Base-by-base conservation (phyloP, 805 yeast species). In the Saturnispora saitoi region DNA sequence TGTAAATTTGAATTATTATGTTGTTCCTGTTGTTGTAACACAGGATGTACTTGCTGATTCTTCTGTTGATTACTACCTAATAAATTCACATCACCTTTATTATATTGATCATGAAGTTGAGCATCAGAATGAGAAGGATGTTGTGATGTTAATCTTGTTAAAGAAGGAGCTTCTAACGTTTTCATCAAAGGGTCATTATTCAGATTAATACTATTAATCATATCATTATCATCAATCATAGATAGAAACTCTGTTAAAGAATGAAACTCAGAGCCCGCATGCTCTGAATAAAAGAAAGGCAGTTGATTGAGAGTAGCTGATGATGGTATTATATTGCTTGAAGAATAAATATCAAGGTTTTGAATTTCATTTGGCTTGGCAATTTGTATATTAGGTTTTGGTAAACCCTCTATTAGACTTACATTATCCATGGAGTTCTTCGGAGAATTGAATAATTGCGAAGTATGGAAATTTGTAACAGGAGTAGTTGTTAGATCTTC, bases 191-290 rank as follows among this genome's bases (percentile, higher is more conserved):
- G 71, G 50, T 67, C 70, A 48, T 67, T 65, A 24, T 56, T 60
- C 42, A 63, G 51, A 48, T 63, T 65, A 38, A 67, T 65, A 8
- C 68, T 49, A 51, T 71, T 76, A 10, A 79, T 81, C 58, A 81
- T 67, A 46, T 81, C 86, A 0, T 90, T 86, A 60, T 89, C 96
- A 58, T 90, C 96, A 42, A 90, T 77, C 86, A 90, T 86, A 1
- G 90, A 81, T 46, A 90, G 68, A 58, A 90, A 90, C 61, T 90
- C 96, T 51, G 88, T 88, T 55, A 90, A 70, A 0, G 96, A 88
- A 53, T 88, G 81, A 60, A 90, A 89, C 66, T 90, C 97, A 19
- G 93, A 82, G 2, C 95, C 95, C 0, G 93, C 95, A 61, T 89
- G 95, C 58, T 89, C 96, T 0, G 95, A 85, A 54, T 80, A 83